These are phyloP conservation scores for Colletotrichum abscissum DNA, from an alignment of 2,329 filamentous ascomycete species.

Conservation along the genomic window DNA sequence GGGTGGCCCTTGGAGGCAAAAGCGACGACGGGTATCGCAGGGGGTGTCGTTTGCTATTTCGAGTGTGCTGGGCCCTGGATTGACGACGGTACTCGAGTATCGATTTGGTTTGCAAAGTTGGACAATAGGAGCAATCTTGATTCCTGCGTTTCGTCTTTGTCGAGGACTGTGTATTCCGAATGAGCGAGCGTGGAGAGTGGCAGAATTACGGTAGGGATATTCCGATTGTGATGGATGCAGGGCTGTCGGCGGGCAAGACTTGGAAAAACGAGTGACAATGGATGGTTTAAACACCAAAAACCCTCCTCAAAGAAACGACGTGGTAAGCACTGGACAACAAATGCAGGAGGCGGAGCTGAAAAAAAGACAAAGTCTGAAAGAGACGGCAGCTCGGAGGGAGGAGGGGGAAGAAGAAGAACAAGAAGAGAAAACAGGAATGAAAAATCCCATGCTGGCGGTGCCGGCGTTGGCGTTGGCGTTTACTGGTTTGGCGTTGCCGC, in stretches of 20 bases:
- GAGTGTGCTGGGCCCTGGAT: not conserved
- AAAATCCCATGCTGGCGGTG: constrained; percentile 18
- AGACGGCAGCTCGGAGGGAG: not conserved
- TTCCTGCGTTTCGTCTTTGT: not conserved
- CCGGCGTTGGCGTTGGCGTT: constrained; percentile 7
- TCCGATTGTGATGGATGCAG: not conserved
- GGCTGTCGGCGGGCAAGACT: not conserved
- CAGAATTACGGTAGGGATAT: not conserved
- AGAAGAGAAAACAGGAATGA: constrained; percentile 14
- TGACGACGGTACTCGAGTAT: not conserved
- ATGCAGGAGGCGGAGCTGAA: not conserved
- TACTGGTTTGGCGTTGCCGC: not conserved
- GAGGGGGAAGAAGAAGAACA: constrained; percentile 9
- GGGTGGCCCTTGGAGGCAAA: not conserved
- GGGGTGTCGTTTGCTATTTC: not conserved
- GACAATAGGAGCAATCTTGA: not conserved
- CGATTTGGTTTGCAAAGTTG: not conserved
- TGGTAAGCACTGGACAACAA: not conserved
- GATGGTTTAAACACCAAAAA: not conserved
- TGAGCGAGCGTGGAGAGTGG: not conserved
- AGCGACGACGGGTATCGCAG: not conserved
- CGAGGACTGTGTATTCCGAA: not conserved
- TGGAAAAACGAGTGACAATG: constrained; percentile 11
- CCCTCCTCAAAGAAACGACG: not conserved
- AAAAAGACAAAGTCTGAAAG: not conserved